Evolutionary conservation across 352 stramenopile genomes (phyloP).

Genomic region (Plasmopara halstedii): DNA sequence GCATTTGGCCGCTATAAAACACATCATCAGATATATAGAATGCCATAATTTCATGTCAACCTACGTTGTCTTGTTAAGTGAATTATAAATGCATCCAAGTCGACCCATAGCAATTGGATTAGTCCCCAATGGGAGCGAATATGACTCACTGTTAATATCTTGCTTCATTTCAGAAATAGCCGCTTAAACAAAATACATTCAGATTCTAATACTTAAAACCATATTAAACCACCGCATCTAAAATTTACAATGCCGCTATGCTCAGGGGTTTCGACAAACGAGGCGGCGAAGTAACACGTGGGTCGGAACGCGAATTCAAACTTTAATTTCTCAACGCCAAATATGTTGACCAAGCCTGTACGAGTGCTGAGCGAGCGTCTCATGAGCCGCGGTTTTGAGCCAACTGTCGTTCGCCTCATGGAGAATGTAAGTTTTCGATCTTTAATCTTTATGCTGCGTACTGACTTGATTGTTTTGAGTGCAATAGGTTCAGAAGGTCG

Average conservation of each 20-base stretch:
- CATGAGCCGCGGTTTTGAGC: conserved; percentile 78
- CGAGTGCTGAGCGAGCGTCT: conserved; percentile 79
- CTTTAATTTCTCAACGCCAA: background rate
- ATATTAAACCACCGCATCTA: too few species aligned
- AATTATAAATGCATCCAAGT: conserved; percentile 31
- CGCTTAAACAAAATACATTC: too few species aligned
- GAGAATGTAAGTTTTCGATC: conserved; percentile 41
- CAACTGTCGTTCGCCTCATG: conserved; percentile 71
- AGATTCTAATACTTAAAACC: too few species aligned
- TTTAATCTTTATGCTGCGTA: background rate
- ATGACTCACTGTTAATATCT: background rate
- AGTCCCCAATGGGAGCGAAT: conserved; percentile 12
- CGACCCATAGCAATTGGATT: conserved; percentile 26
- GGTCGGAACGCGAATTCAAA: background rate
- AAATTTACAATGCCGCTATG: too few species aligned
- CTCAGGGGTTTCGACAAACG: too few species aligned
- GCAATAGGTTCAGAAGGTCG: conserved; percentile 61
- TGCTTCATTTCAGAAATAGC: background rate
- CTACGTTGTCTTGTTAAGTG: conserved; percentile 25
- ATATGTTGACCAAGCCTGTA: conserved; percentile 46
- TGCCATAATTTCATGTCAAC: background rate
- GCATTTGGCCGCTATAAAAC: conserved; percentile 15
- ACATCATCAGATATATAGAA: background rate
- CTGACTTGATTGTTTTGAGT: background rate
- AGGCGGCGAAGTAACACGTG: background rate